These are phyloP conservation scores for Secale cereale DNA, from an alignment of 176 grass and related monocot genomes.

Conservation along the genomic window DNA sequence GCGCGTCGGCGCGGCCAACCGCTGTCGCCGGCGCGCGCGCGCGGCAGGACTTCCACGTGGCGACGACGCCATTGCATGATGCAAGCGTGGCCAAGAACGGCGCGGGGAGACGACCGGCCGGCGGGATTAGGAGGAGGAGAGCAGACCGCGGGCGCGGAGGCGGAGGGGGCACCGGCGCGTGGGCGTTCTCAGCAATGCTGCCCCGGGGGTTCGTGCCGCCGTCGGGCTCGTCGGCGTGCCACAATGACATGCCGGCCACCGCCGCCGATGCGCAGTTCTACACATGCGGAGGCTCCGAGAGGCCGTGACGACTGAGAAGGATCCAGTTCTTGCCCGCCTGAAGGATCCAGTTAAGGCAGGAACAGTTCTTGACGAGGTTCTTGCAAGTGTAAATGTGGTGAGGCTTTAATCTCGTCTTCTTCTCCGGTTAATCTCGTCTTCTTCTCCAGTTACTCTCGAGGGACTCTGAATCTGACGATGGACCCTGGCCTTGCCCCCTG, in stretches of 20 bases:
- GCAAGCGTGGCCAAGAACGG: background rate
- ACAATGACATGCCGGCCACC: conserved; percentile 52
- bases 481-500: background rate
- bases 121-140: background rate
- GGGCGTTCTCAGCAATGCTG: conserved; percentile 62
- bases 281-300: background rate
- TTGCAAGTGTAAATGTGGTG: conserved; percentile 31
- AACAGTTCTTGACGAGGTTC: background rate
- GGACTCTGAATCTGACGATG: background rate
- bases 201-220: conserved; percentile 53
- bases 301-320: background rate
- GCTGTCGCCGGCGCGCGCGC: background rate
- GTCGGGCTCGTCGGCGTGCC: conserved; percentile 54
- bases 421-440: background rate
- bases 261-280: conserved; percentile 11
- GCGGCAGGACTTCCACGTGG: background rate
- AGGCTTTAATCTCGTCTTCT: background rate
- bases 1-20: background rate
- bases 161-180: conserved; percentile 17
- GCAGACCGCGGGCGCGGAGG: background rate
- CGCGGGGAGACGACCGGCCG: background rate
- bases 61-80: background rate
- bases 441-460: background rate
- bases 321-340: background rate
- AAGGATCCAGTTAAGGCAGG: background rate